Conservation (phyloP, 2,329 filamentous ascomycete species). For the Penicillium polonicum region DNA sequence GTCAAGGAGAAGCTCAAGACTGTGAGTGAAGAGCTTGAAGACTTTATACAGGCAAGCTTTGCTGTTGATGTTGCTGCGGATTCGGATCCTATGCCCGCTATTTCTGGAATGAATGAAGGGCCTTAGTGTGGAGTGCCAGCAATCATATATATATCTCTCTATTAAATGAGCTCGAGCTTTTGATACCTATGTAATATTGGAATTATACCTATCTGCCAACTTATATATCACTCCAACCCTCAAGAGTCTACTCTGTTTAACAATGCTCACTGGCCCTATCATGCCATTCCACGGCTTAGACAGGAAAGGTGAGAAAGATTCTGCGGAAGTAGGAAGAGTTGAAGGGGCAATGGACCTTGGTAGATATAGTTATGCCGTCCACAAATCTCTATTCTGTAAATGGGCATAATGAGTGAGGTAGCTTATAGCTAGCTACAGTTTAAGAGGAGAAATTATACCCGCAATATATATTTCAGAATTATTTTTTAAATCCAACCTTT, state of each 20-base stretch:
- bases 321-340: no score
- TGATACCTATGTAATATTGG: no score
- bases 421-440: background rate
- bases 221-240: background rate
- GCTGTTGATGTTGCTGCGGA: conserved; percentile 64
- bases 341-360: no score
- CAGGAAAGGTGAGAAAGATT: no score
- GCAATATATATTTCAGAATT: background rate
- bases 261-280: no score
- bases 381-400: background rate
- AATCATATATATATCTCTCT: background rate
- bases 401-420: background rate
- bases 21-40: conserved; percentile 91
- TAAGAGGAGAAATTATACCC: background rate
- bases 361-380: no score
- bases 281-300: no score
- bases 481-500: background rate
- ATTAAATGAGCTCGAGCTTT: background rate
- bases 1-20: conserved; percentile 97
- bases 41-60: conserved; percentile 87
- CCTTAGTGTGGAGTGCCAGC: conserved; percentile 13
- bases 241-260: background rate
- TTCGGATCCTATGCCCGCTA: conserved; percentile 25
- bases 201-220: background rate
- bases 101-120: conserved; percentile 6